Evolutionary conservation across 352 stramenopile species (phyloP).

Genomic region (Thraustochytrium sp.): DNA sequence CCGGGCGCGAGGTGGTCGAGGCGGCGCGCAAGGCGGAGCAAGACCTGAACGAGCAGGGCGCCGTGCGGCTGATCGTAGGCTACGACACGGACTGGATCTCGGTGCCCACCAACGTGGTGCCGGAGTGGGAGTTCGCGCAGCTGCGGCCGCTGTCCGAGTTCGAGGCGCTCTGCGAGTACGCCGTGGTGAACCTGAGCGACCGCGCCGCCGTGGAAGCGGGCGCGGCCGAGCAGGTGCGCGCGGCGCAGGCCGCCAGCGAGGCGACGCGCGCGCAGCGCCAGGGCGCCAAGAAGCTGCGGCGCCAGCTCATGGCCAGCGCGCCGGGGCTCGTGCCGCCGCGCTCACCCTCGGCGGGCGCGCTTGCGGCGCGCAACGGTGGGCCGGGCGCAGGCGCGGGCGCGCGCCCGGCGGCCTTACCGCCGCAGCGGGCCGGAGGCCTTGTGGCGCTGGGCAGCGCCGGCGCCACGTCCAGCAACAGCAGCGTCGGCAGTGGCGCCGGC

Average conservation of each 20-base stretch:
- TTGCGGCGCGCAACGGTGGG: no score
- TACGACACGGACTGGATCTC: slow-evolving; percentile 39
- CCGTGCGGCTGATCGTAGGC: slow-evolving; percentile 11
- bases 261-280: background rate
- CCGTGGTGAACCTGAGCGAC: background rate
- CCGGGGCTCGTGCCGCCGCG: no score
- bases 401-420: no score
- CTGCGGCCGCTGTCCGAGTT: background rate
- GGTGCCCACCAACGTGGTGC: background rate
- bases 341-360: no score
- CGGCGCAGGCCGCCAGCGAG: background rate
- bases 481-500: no score
- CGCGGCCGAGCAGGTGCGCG: background rate
- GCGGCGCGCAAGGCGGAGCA: background rate
- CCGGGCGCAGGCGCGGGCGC: no score
- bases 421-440: no score
- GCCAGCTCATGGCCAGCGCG: background rate
- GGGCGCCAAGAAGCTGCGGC: background rate
- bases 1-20: background rate
- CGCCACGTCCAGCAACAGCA: no score
- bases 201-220: slow-evolving; percentile 3
- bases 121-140: slow-evolving; percentile 31
- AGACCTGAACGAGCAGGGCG: background rate
- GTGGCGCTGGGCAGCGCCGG: no score
- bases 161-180: background rate